Conservation (phyloP, 2,329 filamentous ascomycete genomes). For the Leptographium wingfieldii region DNA sequence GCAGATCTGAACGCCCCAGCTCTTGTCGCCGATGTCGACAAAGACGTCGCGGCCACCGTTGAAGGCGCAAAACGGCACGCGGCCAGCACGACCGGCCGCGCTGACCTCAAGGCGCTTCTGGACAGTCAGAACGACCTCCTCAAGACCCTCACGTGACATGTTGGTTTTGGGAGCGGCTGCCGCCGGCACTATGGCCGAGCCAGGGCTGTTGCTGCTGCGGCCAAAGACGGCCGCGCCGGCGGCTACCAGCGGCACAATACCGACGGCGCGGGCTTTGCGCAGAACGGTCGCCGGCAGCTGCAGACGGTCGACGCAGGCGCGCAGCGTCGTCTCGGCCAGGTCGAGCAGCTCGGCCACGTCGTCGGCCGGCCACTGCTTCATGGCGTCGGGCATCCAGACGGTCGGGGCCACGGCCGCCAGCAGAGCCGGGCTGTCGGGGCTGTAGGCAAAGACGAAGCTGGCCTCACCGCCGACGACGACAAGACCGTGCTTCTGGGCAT, state of each 20-base stretch:
- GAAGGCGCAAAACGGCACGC: constrained; percentile 89
- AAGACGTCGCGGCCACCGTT: constrained; percentile 97
- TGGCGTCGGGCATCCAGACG: constrained; percentile 66
- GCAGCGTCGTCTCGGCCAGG: constrained; percentile 72
- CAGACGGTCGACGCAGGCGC: constrained; percentile 69
- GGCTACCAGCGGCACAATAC: constrained; percentile 47
- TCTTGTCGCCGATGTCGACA: constrained; percentile 97
- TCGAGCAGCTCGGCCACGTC: constrained; percentile 76
- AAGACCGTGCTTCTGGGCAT: constrained; percentile 60
- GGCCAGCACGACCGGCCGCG: constrained; percentile 40
- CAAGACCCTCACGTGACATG: constrained; percentile 63
- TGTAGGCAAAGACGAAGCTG: constrained; percentile 85
- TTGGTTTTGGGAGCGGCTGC: background rate
- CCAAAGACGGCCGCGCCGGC: too few species aligned
- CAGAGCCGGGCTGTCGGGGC: constrained; percentile 48
- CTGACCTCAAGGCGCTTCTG: constrained; percentile 86
- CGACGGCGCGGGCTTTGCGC: constrained; percentile 79
- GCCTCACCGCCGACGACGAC: constrained; percentile 92
- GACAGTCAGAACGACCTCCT: constrained; percentile 89
- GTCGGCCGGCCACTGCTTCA: constrained; percentile 62
- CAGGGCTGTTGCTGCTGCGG: constrained; percentile 27
- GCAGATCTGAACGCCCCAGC: constrained; percentile 85
- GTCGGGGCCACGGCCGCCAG: constrained; percentile 53
- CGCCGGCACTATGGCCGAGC: too few species aligned
- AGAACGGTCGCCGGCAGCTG: constrained; percentile 67